These are phyloP conservation scores for Tetracentron sinense DNA, from an alignment of 164 flowering plant genomes.

Conservation along the genomic window DNA sequence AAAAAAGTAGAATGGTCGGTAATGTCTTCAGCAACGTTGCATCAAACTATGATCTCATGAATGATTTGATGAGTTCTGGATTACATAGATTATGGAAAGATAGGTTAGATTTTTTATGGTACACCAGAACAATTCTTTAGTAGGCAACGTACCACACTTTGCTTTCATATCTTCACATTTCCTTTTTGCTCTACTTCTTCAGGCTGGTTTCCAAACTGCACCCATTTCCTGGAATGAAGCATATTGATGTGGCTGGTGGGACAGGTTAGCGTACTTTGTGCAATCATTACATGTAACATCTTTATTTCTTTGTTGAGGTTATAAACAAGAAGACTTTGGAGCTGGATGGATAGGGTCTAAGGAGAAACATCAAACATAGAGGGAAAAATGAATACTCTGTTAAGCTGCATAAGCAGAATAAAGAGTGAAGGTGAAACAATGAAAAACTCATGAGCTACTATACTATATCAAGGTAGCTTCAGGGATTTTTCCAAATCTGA, in stretches of 20 bases:
- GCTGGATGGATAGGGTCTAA: not conserved
- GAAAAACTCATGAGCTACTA: too few species aligned
- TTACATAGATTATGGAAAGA: slow-evolving; percentile 96
- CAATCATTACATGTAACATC: too few species aligned
- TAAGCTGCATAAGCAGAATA: not conserved
- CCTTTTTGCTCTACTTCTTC: slow-evolving; percentile 12
- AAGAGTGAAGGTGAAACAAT: too few species aligned
- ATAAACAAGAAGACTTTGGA: not conserved
- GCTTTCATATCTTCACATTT: not conserved
- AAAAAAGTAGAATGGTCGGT: slow-evolving; percentile 75
- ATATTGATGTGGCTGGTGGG: slow-evolving; percentile 99
- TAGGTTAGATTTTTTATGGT: slow-evolving; percentile 43
- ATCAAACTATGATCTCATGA: slow-evolving; percentile 90
- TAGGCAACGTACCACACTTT: not conserved
- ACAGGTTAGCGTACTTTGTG: slow-evolving; percentile 65
- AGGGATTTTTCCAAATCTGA: not conserved
- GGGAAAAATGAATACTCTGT: not conserved
- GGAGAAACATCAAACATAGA: too few species aligned
- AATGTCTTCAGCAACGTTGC: slow-evolving; percentile 89
- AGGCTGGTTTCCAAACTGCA: slow-evolving; percentile 78
- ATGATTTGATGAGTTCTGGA: slow-evolving; percentile 95
- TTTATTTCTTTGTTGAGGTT: too few species aligned
- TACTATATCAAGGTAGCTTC: too few species aligned
- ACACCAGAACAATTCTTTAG: not conserved
- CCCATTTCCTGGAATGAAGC: slow-evolving; percentile 97